Base-by-base conservation (phyloP, 306 rosid genomes). In the Lathyrus tuberosus region DNA sequence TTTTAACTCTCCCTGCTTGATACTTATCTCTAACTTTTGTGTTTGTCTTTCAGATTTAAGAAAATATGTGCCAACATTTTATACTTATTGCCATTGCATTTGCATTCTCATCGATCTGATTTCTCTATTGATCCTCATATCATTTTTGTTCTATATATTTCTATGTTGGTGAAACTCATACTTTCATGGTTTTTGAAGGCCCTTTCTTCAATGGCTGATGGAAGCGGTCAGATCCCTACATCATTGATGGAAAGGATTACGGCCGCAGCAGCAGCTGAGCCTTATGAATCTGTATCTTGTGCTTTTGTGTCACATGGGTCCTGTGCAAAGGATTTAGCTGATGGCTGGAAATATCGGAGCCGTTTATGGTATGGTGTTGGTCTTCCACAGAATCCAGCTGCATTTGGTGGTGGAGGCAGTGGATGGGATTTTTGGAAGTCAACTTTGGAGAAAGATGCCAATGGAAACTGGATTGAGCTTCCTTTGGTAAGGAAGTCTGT, bases 221-320 rank as follows among this genome's bases (percentile, higher is more conserved):
- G 73, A 62, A 89, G 83, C 73, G 97, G 95, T 62, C 91, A 89
- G 84, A 69, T 87, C 66, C 89, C 97, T 75, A 46, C 91, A 67
- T 80, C 84, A 69, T 87, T 73, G 79, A 72, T 91, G 97, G 99
- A 94, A 82, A 85, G 79, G 71, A 83, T 88, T 77, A 74, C 99
- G 76, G 99, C 99, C 33, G 97, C 97, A 4, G 92, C 97, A 58
- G 97, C 96, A n/a, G 97, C 99, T 74, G 99, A 94, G 86, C 99
- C 99, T 15, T 94, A 87, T 24, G 87, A 79, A 65, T 90, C 99
- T 15, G 96, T 94, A 81, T 82, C 96, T 62, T 87, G 87, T 82
- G 96, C 99, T 80, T 94, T 94, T 84, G 99, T 91, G 71, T 94
- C 99, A 30, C 89, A 91, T 75, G 99, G 99, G 77, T 91, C 95